phyloP scores from a whole-genome alignment of 306 rosid species.

The Phaseolus lunatus region DNA sequence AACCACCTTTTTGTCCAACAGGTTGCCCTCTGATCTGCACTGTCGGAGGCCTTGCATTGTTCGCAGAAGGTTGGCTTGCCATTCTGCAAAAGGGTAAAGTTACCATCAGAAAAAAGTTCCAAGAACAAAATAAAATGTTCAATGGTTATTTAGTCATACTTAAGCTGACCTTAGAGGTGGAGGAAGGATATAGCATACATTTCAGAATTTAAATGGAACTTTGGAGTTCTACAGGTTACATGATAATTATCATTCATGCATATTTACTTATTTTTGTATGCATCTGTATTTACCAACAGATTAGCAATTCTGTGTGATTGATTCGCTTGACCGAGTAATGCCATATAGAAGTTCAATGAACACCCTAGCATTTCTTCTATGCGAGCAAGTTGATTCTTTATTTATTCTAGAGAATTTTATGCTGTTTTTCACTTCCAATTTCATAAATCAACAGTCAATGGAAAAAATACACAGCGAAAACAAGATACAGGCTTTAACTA shows the following conservation, averaged over 20 bases:
- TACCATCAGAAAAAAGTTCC: constrained; percentile 12
- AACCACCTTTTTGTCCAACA: constrained; percentile 61
- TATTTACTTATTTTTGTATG: not conserved
- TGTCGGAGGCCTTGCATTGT: constrained; percentile 58
- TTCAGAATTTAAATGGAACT: not conserved
- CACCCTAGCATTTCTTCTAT: not conserved
- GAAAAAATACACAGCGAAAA: not conserved
- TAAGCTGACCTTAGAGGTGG: not conserved
- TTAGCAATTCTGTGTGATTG: not conserved
- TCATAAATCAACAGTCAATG: not conserved
- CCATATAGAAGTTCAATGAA: not conserved
- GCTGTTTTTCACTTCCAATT: not conserved
- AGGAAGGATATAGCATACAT: not conserved
- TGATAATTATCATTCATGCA: not conserved
- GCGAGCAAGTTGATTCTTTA: not conserved
- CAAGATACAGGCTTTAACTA: not conserved
- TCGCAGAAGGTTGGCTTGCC: constrained; percentile 58
- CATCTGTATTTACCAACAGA: not conserved
- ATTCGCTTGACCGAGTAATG: too few relatives aligned
- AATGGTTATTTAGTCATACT: not conserved
- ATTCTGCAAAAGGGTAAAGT: constrained; percentile 49
- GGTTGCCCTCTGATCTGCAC: constrained; percentile 69
- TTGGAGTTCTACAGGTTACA: not conserved
- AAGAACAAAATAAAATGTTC: not conserved
- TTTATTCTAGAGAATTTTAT: not conserved